These are phyloP conservation scores for Tylopilus subfusipes DNA, from an alignment of 768 basidiomycete species.

Conservation along the genomic window DNA sequence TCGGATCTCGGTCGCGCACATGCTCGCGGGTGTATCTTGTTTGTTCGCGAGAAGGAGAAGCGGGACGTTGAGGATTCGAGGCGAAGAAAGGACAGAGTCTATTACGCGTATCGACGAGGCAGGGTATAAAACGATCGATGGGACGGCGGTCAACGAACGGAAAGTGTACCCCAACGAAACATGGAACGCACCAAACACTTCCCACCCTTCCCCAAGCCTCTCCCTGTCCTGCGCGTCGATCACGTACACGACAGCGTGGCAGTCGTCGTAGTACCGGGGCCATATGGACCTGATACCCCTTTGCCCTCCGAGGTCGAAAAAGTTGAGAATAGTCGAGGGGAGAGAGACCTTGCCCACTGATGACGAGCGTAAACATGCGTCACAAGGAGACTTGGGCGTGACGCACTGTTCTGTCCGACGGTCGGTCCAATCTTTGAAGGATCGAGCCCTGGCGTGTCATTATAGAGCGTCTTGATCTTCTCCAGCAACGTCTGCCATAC, in stretches of 20 bases:
- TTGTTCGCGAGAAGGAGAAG: slow-evolving; percentile 94
- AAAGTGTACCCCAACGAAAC: too few species aligned
- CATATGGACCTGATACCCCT: slow-evolving; percentile 91
- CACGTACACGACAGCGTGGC: slow-evolving; percentile 94
- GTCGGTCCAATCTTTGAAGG: slow-evolving; percentile 95
- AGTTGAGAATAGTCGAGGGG: slow-evolving; percentile 90
- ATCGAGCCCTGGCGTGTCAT: slow-evolving; percentile 78
- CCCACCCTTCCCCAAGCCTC: slow-evolving; percentile 91
- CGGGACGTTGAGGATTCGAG: slow-evolving; percentile 86
- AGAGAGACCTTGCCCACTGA: slow-evolving; percentile 90
- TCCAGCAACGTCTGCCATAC: slow-evolving; percentile 72
- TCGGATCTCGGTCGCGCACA: slow-evolving; percentile 88
- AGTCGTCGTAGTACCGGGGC: slow-evolving; percentile 93
- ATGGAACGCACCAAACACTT: slow-evolving; percentile 81
- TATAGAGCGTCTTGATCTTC: slow-evolving; percentile 92
- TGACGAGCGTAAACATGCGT: neutral
- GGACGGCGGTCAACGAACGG: neutral
- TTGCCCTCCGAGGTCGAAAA: slow-evolving; percentile 97
- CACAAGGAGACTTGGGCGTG: neutral
- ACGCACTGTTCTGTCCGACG: slow-evolving; percentile 94
- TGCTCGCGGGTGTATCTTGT: slow-evolving; percentile 76
- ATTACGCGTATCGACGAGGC: neutral
- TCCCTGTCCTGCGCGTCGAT: slow-evolving; percentile 92
- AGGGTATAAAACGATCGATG: too few species aligned
- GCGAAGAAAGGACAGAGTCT: slow-evolving; percentile 85